Evolutionary conservation across 805 yeast species (phyloP).

Genomic region (Ogataea sp.): DNA sequence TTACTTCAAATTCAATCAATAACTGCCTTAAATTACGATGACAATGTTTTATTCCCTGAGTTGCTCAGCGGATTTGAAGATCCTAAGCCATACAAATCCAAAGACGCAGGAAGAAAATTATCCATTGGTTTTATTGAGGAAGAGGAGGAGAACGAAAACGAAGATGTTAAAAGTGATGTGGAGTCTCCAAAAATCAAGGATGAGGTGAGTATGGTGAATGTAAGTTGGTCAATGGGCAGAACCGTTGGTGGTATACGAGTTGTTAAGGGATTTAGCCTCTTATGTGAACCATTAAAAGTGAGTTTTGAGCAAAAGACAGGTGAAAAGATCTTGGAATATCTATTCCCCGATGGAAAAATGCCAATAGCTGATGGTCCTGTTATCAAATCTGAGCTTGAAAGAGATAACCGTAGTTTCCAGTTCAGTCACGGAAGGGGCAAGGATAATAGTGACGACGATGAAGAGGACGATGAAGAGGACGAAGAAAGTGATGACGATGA

Average conservation of each 20-base stretch:
- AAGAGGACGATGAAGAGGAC: conserved; percentile 6
- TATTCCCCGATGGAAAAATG: conserved; percentile 44
- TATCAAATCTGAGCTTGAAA: conserved; percentile 3
- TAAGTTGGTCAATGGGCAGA: conserved; percentile 71
- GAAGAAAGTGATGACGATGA: conserved; percentile 1
- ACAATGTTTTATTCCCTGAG: conserved; percentile 57
- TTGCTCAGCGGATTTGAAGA: conserved; percentile 46
- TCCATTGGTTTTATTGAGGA: conserved; percentile 8
- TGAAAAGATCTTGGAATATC: conserved; percentile 50
- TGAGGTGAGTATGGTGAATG: conserved; percentile 32
- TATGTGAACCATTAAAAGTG: conserved; percentile 57
- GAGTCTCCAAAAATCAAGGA: no score
- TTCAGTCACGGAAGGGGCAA: no score
- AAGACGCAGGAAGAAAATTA: conserved; percentile 5
- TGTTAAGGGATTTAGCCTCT: conserved; percentile 53
- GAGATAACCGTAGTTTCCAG: no score
- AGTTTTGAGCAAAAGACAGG: conserved; percentile 70
- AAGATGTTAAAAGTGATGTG: conserved; percentile 5
- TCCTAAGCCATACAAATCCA: conserved; percentile 7
- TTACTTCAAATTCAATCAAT: conserved; percentile 49
- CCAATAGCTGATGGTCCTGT: background rate
- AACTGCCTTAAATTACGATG: conserved; percentile 60
- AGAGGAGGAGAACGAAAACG: conserved; percentile 14
- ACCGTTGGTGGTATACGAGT: conserved; percentile 92
- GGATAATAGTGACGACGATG: no score